Percentiles rank a stretch among this genome's conserved stretches.
Evolutionary conservation across 2,329 filamentous ascomycete species (phyloP).

Genomic region (Ilyonectria destructans): DNA sequence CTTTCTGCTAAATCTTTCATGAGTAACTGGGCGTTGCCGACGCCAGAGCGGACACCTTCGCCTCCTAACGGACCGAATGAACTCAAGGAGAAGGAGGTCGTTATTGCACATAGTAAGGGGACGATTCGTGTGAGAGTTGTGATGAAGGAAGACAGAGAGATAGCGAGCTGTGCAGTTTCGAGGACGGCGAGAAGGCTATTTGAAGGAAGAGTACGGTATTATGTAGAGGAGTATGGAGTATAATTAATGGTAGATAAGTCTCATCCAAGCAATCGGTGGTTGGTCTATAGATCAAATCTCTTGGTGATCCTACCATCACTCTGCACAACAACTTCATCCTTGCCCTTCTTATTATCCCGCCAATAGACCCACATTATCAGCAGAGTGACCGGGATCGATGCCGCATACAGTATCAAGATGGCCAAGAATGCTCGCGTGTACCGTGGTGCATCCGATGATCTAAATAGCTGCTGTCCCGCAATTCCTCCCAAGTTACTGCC

Average conservation of each 20-base stretch:
- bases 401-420: slow-evolving; percentile 38
- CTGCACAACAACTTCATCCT: neutral
- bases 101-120: neutral
- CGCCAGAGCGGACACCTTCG: slow-evolving; percentile 38
- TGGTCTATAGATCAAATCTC: slow-evolving; percentile 22
- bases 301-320: neutral
- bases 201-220: slow-evolving; percentile 52
- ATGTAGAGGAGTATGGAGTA: slow-evolving; percentile 21
- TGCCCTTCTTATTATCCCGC: slow-evolving; percentile 40
- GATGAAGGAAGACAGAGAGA: slow-evolving; percentile 37
- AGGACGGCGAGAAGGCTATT: slow-evolving; percentile 53
- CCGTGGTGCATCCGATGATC: slow-evolving; percentile 37
- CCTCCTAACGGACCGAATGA: slow-evolving; percentile 27
- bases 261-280: no score
- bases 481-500: slow-evolving; percentile 45
- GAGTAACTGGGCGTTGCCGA: slow-evolving; percentile 38
- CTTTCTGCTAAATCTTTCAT: slow-evolving; percentile 25
- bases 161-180: slow-evolving; percentile 50
- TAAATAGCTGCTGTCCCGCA: slow-evolving; percentile 47
- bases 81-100: neutral
- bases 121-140: slow-evolving; percentile 8
- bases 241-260: no score
- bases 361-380: slow-evolving; percentile 44
- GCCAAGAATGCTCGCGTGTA: slow-evolving; percentile 41
- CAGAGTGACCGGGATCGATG: slow-evolving; percentile 36